Evolutionary conservation across 2,329 filamentous ascomycete genomes (phyloP), one percentile per base, ranked within the genome.

Genomic region (Cyanodermella asteris): DNA sequence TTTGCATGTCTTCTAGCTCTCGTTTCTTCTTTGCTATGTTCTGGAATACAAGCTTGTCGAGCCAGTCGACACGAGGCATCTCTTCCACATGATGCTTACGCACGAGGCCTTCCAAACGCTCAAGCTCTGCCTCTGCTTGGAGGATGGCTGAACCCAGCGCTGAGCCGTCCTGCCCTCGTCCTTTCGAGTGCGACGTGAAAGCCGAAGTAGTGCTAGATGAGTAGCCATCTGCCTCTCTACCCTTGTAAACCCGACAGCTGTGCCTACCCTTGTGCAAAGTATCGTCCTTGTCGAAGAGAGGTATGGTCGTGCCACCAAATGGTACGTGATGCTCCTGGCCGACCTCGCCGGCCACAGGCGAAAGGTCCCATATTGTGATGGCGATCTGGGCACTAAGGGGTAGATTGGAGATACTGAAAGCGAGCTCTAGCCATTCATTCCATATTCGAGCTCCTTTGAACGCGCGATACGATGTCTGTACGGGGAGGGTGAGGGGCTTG

Each of bases 81-180:
- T 97, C 87, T 11, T 81, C 82, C 74, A 93, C 90, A 44, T 97
- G 90, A 42, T 94, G 87, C 49, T 91, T 91, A 51, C 97, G 97
- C 44, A 97, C 75, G 13, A 94, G 49, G 27, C 69, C 72, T 42
- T 94, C 82, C 36, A 97, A 63, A 11, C 87, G 63, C 38, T 93
- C 81, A 32, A 93, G 61, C 47, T 97, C 87, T 26, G 78, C 70
- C 31, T 90, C 69, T 36, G 72, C 72, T 29, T 75, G 68, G n/a
- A 65, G 52, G 1, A 54, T 45, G 2, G 59, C 52, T 2, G 59
- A 49, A 1, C 43, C 41, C 26, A 49, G 44, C 20, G 49, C 50
- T 24, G 53, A 51, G 5, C 53, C 55, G 20, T 56, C 61, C 28
- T 51, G 58, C 3, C 54, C 50, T 15, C 57, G 56, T 25, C 61